Conservation (phyloP, 2,329 filamentous ascomycete genomes). For the Bipolaris cookei region DNA sequence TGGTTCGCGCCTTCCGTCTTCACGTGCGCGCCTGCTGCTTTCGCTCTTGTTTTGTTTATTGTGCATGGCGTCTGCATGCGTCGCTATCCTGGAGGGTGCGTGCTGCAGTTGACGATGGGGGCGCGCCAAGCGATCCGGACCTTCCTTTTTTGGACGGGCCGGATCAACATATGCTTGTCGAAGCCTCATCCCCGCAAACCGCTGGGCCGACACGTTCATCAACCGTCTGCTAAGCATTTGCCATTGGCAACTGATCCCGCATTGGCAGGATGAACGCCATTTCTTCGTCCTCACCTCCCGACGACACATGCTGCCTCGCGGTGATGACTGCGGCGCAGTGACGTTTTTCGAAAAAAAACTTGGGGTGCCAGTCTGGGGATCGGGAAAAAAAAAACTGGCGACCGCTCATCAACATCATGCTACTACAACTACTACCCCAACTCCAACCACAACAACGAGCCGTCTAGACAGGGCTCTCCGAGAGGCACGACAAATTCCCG, state of each 20-base stretch:
- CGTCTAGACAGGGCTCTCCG: not conserved
- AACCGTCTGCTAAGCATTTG: slow-evolving; percentile 13
- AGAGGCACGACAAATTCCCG: slow-evolving; percentile 1
- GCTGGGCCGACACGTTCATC: slow-evolving; percentile 7
- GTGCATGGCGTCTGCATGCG: not conserved
- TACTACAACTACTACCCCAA: too few species aligned
- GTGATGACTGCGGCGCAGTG: not conserved
- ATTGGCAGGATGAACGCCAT: slow-evolving; percentile 8
- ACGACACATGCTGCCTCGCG: not conserved
- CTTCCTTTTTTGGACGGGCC: slow-evolving; percentile 9
- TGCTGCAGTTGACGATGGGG: not conserved
- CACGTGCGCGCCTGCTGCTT: not conserved
- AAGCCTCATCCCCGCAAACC: slow-evolving; percentile 12
- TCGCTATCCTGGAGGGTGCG: not conserved
- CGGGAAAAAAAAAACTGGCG: not conserved
- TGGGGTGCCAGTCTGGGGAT: not conserved
- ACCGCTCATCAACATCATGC: not conserved
- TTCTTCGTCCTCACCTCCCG: not conserved
- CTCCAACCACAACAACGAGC: not conserved
- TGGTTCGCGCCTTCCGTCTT: not conserved
- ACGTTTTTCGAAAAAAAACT: not conserved
- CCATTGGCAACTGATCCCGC: slow-evolving; percentile 15
- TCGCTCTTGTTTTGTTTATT: not conserved
- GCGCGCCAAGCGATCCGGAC: slow-evolving; percentile 6
- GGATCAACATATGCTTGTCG: slow-evolving; percentile 5